phyloP scores from a whole-genome alignment of 352 stramenopile species.

The Phytophthora chlamydospora region DNA sequence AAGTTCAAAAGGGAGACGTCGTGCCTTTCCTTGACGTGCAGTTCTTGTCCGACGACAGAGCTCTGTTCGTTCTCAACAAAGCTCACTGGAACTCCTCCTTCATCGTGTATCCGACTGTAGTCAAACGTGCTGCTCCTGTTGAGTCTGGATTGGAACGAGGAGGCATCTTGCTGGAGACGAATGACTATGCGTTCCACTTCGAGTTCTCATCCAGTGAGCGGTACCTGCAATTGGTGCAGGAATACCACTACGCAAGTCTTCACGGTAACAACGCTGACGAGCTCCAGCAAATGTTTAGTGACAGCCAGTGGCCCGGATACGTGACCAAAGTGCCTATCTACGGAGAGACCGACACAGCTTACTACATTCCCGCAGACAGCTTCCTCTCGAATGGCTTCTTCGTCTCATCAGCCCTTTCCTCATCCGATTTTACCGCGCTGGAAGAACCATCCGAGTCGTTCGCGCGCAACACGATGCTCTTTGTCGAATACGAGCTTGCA shows the following conservation, averaged over 20 bases:
- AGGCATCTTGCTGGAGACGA: conserved; percentile 61
- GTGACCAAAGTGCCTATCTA: conserved; percentile 60
- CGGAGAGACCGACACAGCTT: conserved; percentile 61
- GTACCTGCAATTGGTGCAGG: conserved; percentile 57
- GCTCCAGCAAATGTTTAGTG: conserved; percentile 58
- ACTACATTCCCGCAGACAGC: conserved; percentile 51
- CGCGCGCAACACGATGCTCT: conserved; percentile 71
- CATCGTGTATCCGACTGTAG: conserved; percentile 74
- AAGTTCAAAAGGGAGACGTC: conserved; percentile 18
- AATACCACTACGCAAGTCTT: conserved; percentile 60
- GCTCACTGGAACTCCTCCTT: conserved; percentile 66
- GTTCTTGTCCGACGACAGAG: conserved; percentile 29
- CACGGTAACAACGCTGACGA: conserved; percentile 45
- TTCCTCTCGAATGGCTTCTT: conserved; percentile 84
- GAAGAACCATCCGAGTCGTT: conserved; percentile 57
- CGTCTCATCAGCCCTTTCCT: conserved; percentile 53
- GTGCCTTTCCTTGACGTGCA: conserved; percentile 53
- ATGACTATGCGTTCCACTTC: conserved; percentile 76
- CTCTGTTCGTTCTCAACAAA: conserved; percentile 66
- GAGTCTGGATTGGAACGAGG: conserved; percentile 51
- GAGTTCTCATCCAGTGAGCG: conserved; percentile 39
- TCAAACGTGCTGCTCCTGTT: conserved; percentile 56
- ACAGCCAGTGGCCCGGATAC: conserved; percentile 74
- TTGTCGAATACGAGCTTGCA: conserved; percentile 78
- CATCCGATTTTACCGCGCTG: conserved; percentile 24